A percentile compares a stretch with the other conserved stretches of the same genome.
phyloP scores from a whole-genome alignment of 495 filamentous ascomycete species.

The Annulohypoxylon bovei region DNA sequence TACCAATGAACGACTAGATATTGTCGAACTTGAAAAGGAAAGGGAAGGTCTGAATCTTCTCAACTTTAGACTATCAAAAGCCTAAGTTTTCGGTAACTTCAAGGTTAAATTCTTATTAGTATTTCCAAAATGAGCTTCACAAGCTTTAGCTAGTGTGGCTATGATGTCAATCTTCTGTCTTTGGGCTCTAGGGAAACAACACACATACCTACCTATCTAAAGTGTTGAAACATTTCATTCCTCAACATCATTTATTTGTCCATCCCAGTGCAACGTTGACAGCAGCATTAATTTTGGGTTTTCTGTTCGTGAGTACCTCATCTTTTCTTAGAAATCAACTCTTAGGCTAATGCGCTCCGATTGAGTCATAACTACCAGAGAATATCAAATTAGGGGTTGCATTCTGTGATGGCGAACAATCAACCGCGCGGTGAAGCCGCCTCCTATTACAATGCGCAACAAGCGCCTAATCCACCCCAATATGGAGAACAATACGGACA shows the following conservation, averaged over 20 bases:
- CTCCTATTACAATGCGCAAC: slow-evolving; percentile 38
- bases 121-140: slow-evolving; percentile 25
- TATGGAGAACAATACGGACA: slow-evolving; percentile 29
- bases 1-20: slow-evolving; percentile 5
- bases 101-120: slow-evolving; percentile 4
- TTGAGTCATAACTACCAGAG: neutral
- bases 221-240: neutral
- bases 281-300: neutral
- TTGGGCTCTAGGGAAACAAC: slow-evolving; percentile 9
- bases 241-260: neutral
- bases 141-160: slow-evolving; percentile 31
- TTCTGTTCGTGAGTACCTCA: neutral
- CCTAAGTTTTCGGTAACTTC: slow-evolving; percentile 4
- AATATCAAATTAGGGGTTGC: neutral
- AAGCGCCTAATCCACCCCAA: slow-evolving; percentile 11
- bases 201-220: neutral
- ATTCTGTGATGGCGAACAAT: slow-evolving; percentile 34
- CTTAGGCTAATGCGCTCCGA: neutral
- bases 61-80: neutral
- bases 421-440: slow-evolving; percentile 39
- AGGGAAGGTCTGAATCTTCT: slow-evolving; percentile 16
- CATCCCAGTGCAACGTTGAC: neutral
- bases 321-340: neutral
- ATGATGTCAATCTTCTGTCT: slow-evolving; percentile 38
- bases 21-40: slow-evolving; percentile 14